Evolutionary conservation across 805 yeast genomes (phyloP).

Genomic region (Metschnikowia lachancei): DNA sequence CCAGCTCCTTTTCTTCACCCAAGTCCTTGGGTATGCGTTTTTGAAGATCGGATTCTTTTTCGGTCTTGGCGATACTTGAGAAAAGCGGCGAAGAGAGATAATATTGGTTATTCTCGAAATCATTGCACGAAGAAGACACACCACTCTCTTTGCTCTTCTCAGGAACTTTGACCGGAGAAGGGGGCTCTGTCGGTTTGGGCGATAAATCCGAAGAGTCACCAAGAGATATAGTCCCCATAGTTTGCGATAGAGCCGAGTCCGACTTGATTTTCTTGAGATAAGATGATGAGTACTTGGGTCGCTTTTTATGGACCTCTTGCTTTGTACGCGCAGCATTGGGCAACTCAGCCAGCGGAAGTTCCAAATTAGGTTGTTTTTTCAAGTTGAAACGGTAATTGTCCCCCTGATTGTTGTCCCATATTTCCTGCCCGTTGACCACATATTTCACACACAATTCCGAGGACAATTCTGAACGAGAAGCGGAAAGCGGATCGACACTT

Average conservation of each 20-base stretch:
- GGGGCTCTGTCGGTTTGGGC: not conserved
- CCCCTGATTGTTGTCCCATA: conserved; percentile 74
- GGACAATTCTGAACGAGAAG: conserved; percentile 17
- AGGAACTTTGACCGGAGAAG: not conserved
- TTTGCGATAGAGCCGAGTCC: conserved; percentile 17
- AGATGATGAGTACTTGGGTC: conserved; percentile 41
- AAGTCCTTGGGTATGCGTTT: not conserved
- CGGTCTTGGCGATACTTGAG: conserved; percentile 1
- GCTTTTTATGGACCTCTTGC: conserved; percentile 16
- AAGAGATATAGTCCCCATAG: not conserved
- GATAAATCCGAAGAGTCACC: not conserved
- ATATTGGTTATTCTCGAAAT: conserved; percentile 35
- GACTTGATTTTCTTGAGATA: conserved; percentile 35
- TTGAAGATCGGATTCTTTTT: not conserved
- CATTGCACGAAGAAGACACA: conserved; percentile 10
- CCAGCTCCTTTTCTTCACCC: not conserved
- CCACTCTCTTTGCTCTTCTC: not conserved
- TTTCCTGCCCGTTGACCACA: conserved; percentile 46
- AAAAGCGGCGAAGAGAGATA: conserved; percentile 37
- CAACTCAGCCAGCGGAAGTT: not conserved
- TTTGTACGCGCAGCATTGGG: conserved; percentile 16
- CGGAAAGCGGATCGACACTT: conserved; percentile 10
- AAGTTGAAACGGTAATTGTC: conserved; percentile 54
- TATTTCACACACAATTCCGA: conserved; percentile 58
- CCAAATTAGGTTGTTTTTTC: not conserved